Evolutionary conservation across 208 protist species (phyloP).

Genomic region (Trichomonas gallinae): DNA sequence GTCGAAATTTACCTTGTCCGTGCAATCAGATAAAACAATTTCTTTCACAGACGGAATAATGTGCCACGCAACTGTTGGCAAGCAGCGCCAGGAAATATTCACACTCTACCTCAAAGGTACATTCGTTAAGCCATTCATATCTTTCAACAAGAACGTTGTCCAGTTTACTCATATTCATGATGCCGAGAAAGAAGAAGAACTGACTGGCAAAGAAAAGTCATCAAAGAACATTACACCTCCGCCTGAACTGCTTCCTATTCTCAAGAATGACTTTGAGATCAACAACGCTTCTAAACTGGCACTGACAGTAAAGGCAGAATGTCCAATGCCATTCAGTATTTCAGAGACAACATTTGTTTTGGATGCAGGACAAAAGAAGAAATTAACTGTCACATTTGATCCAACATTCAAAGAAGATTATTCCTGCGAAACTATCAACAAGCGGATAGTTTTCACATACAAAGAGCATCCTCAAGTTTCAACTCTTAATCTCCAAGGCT

Average conservation of each 20-base stretch:
- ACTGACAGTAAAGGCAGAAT: not conserved
- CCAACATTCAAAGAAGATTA: conserved; percentile 8
- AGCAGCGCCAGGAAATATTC: not conserved
- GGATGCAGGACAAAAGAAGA: not conserved
- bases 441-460: not conserved
- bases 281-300: not conserved
- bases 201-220: not conserved
- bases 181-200: not conserved
- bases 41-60: not conserved
- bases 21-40: not conserved
- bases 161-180: not conserved
- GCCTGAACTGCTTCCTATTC: not conserved
- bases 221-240: not conserved
- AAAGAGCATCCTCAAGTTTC: not conserved
- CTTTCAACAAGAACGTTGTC: not conserved
- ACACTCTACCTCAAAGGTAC: not conserved
- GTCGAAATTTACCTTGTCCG: not conserved
- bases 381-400: not conserved
- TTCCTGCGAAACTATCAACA: not conserved
- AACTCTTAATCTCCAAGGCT: not conserved
- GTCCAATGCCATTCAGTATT: not conserved
- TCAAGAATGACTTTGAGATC: not conserved
- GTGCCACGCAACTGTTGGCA: not conserved
- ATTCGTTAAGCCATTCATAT: not conserved
- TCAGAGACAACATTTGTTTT: not conserved